These are phyloP conservation scores for Aspergillus pseudoglaucus DNA, from an alignment of 2,329 filamentous ascomycete genomes.

Conservation along the genomic window DNA sequence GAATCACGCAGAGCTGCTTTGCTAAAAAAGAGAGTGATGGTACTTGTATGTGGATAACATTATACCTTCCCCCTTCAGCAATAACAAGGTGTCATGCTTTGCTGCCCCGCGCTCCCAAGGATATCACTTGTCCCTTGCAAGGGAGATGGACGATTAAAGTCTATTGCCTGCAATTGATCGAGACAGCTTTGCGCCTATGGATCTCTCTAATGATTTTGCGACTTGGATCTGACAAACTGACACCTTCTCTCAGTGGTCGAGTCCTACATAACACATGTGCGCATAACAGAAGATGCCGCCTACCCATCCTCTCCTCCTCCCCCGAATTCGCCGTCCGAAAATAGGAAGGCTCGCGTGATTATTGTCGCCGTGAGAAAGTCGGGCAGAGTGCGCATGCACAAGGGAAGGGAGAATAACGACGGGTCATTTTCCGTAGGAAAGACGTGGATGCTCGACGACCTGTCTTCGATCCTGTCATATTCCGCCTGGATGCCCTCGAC, in stretches of 20 bases:
- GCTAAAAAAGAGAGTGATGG: conserved; percentile 81
- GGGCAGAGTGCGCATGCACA: conserved; percentile 89
- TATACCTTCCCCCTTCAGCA: conserved; percentile 5
- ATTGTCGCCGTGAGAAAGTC: conserved; percentile 90
- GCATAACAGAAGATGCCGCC: conserved; percentile 77
- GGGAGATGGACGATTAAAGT: conserved; percentile 1
- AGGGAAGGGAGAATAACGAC: conserved; percentile 90
- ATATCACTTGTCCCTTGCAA: conserved; percentile 2
- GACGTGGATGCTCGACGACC: conserved; percentile 93
- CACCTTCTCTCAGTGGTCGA: conserved; percentile 57
- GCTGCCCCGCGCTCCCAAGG: conserved; percentile 4
- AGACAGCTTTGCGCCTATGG: not conserved
- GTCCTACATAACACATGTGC: conserved; percentile 96
- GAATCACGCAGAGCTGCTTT: conserved; percentile 94
- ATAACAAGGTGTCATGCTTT: conserved; percentile 4
- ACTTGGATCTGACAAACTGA: conserved; percentile 12
- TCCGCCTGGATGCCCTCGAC: conserved; percentile 54
- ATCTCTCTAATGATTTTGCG: not conserved
- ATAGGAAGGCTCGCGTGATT: conserved; percentile 84
- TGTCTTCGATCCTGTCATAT: conserved; percentile 77
- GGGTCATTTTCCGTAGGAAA: conserved; percentile 96
- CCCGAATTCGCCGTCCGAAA: conserved; percentile 62
- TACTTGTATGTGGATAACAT: conserved; percentile 58
- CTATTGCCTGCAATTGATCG: not conserved
- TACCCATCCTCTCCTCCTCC: conserved; percentile 81